phyloP scores from a whole-genome alignment of 139 green algal species.

The Deuterostichococcus epilithicus region DNA sequence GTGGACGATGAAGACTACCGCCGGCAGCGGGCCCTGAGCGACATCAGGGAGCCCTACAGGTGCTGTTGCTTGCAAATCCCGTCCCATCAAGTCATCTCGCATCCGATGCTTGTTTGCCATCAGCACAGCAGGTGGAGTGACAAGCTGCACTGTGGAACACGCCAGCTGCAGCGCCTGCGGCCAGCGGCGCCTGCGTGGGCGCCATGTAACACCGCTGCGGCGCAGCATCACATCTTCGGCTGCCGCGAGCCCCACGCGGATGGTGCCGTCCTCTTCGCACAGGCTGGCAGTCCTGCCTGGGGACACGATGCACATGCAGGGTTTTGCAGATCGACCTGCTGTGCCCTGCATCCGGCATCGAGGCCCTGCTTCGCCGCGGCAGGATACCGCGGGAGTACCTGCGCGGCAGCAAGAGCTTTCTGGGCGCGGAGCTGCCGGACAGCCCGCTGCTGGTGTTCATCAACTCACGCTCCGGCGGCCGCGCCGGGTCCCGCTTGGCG shows the following conservation, averaged over 20 bases:
- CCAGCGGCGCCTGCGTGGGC: no score
- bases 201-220: neutral
- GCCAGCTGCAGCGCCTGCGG: neutral
- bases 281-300: neutral
- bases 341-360: neutral
- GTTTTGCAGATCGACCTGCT: neutral
- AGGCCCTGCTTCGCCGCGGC: neutral
- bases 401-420: slow-evolving; percentile 26
- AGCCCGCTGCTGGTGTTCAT: slow-evolving; percentile 82
- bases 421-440: slow-evolving; percentile 25
- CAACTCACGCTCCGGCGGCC: slow-evolving; percentile 73
- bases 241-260: neutral
- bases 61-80: neutral
- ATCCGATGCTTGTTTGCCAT: no score
- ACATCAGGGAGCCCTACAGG: slow-evolving; percentile 65
- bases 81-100: neutral
- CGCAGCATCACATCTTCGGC: no score
- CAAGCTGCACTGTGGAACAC: no score
- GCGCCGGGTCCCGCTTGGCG: slow-evolving; percentile 56
- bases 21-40: slow-evolving; percentile 40
- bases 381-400: slow-evolving; percentile 47
- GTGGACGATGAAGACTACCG: slow-evolving; percentile 41
- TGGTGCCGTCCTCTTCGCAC: no score
- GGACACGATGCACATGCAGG: neutral
- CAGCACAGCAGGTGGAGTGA: no score